Evolutionary conservation across 768 basidiomycete genomes (phyloP).

Genomic region (Nidularia pulvinata): DNA sequence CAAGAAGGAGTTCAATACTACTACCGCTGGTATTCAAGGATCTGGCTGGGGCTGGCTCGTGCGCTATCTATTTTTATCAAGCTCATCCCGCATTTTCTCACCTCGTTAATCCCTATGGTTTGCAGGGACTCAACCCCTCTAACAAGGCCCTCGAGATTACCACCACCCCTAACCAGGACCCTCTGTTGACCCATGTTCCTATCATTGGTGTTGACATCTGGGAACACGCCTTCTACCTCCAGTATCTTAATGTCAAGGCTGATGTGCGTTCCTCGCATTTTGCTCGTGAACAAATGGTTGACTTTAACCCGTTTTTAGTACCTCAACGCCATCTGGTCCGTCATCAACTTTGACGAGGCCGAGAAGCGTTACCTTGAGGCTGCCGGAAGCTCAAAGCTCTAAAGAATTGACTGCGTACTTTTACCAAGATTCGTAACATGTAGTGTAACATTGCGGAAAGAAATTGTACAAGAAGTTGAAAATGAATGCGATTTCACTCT

Average conservation of each 20-base stretch:
- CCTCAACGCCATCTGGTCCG: constrained; percentile 93
- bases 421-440: not conserved
- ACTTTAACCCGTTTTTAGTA: constrained; percentile 53
- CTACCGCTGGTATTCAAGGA: constrained; percentile 87
- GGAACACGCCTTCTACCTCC: constrained; percentile 97
- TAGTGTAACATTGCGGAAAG: not conserved
- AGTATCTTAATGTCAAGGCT: constrained; percentile 94
- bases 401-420: not conserved
- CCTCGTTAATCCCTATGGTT: not conserved
- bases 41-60: constrained; percentile 98
- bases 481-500: not conserved
- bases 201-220: constrained; percentile 94
- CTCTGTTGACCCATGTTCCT: constrained; percentile 72
- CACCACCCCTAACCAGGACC: constrained; percentile 97
- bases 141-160: constrained; percentile 79
- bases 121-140: constrained; percentile 66
- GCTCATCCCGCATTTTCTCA: not conserved
- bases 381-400: constrained; percentile 15
- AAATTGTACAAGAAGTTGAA: not conserved
- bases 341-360: constrained; percentile 95
- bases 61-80: constrained; percentile 19
- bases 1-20: constrained; percentile 82
- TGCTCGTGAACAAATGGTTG: constrained; percentile 49
- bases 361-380: constrained; percentile 53
- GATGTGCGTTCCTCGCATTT: constrained; percentile 58